Evolutionary conservation across 441 rosid species (phyloP).

Genomic region (Breynia disticha): DNA sequence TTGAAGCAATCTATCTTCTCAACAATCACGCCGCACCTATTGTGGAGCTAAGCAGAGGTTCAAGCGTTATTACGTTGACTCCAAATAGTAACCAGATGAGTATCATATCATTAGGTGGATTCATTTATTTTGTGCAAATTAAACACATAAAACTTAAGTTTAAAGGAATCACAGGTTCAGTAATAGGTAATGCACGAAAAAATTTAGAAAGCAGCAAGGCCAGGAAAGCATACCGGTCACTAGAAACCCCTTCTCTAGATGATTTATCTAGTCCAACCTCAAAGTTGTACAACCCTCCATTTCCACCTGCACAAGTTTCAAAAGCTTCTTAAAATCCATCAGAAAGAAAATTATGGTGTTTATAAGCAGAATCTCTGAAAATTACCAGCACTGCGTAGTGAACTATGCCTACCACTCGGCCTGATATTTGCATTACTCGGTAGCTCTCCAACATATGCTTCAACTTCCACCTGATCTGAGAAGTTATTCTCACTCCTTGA

Average conservation of each 20-base stretch:
- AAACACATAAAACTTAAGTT: no score
- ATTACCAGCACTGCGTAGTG: slow-evolving; percentile 17
- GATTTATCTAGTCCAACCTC: slow-evolving; percentile 21
- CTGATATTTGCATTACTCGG: slow-evolving; percentile 14
- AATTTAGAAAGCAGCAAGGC: neutral
- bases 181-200: no score
- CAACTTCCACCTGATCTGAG: slow-evolving; percentile 14
- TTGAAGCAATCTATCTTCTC: no score
- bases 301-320: slow-evolving; percentile 24
- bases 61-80: no score
- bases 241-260: slow-evolving; percentile 15
- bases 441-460: slow-evolving; percentile 13
- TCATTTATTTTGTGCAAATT: no score
- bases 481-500: slow-evolving; percentile 18
- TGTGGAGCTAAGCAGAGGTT: no score
- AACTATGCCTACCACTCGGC: slow-evolving; percentile 15
- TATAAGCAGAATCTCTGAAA: neutral
- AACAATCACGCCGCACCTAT: no score
- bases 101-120: no score
- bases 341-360: neutral
- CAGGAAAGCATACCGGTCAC: slow-evolving; percentile 16
- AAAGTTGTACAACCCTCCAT: slow-evolving; percentile 12
- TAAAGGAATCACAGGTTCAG: no score
- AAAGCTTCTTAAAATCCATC: slow-evolving; percentile 6
- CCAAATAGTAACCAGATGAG: no score